Percentiles rank a stretch among this genome's conserved stretches.
Evolutionary conservation across 352 stramenopile species (phyloP).

Genomic region (Phytophthora rubi): DNA sequence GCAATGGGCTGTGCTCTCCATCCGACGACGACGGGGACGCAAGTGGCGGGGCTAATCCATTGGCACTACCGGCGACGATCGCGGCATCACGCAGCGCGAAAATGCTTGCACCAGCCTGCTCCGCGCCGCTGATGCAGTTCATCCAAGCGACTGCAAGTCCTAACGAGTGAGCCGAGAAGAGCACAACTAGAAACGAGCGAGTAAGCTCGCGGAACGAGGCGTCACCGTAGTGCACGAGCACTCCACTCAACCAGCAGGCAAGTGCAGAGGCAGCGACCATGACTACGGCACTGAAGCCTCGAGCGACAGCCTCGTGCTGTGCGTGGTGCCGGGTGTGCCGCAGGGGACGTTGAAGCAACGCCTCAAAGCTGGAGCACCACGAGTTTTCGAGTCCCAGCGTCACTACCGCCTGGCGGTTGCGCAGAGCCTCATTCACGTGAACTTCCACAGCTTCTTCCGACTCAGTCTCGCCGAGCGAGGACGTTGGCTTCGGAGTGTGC

Average conservation of each 20-base stretch:
- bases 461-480: slow-evolving; percentile 7
- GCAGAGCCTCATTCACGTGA: slow-evolving; percentile 53
- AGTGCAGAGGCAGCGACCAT: slow-evolving; percentile 52
- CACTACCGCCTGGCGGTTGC: slow-evolving; percentile 48
- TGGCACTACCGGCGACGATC: slow-evolving; percentile 9
- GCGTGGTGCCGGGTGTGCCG: slow-evolving; percentile 21
- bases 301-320: slow-evolving; percentile 40
- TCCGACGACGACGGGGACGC: slow-evolving; percentile 24
- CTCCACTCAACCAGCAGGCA: slow-evolving; percentile 67
- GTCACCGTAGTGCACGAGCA: slow-evolving; percentile 46
- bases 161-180: slow-evolving; percentile 47
- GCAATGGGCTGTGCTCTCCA: slow-evolving; percentile 15
- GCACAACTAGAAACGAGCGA: slow-evolving; percentile 50
- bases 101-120: slow-evolving; percentile 36
- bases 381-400: slow-evolving; percentile 43
- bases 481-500: slow-evolving; percentile 1
- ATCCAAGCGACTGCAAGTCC: slow-evolving; percentile 42
- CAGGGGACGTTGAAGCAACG: slow-evolving; percentile 35
- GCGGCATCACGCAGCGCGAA: slow-evolving; percentile 38
- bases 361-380: slow-evolving; percentile 39
- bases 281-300: slow-evolving; percentile 74
- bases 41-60: slow-evolving; percentile 13
- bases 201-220: slow-evolving; percentile 54
- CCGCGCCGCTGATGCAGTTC: slow-evolving; percentile 25
- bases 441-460: slow-evolving; percentile 37